Conservation (phyloP, 495 filamentous ascomycete species). For the Penicillium atrosanguineum region DNA sequence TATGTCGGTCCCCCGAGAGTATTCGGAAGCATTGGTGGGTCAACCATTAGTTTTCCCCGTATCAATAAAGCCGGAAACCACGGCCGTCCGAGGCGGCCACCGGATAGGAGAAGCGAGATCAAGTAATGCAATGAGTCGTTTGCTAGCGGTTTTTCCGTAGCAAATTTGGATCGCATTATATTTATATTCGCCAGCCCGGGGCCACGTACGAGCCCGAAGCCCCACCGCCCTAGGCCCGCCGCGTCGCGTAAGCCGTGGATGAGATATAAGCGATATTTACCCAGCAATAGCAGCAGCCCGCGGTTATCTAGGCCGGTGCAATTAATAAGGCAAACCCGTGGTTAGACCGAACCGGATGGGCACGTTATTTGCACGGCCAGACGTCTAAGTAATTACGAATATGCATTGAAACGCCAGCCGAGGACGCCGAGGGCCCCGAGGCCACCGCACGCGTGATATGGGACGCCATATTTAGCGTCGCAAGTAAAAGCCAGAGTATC, state of each 20-base stretch:
- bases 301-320: not conserved
- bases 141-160: not conserved
- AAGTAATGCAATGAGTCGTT: not conserved
- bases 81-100: not conserved
- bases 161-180: not conserved
- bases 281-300: not conserved
- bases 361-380: not conserved
- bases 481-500: no score
- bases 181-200: not conserved
- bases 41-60: not conserved
- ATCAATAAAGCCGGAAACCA: not conserved
- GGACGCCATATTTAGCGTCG: no score
- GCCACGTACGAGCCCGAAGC: not conserved
- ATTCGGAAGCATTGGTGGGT: not conserved
- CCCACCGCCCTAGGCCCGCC: not conserved
- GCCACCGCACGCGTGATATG: no score
- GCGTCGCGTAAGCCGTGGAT: not conserved
- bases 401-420: not conserved
- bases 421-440: not conserved
- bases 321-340: not conserved
- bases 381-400: not conserved
- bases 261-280: not conserved
- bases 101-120: not conserved
- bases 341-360: constrained; percentile 1
- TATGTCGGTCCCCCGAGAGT: not conserved